Evolutionary conservation across 164 flowering plant genomes (phyloP).

Genomic region (Warburgia ugandensis): DNA sequence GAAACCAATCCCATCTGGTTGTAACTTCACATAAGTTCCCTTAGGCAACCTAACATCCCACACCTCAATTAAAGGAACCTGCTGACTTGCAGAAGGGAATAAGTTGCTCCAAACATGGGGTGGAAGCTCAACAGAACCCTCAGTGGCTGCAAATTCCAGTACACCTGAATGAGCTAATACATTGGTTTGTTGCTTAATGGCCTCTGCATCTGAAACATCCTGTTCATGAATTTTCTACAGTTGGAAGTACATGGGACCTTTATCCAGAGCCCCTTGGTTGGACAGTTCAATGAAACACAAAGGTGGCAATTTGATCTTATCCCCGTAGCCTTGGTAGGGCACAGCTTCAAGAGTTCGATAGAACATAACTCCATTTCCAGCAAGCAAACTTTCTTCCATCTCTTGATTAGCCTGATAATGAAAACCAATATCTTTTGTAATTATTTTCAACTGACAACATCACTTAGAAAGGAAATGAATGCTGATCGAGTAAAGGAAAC

Average conservation of each 20-base stretch:
- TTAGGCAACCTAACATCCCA: constrained; percentile 76
- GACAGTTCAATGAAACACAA: constrained; percentile 83
- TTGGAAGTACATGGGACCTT: constrained; percentile 83
- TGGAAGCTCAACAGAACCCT: constrained; percentile 74
- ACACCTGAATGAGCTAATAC: constrained; percentile 74
- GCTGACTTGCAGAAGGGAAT: constrained; percentile 25
- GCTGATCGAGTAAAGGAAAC: no score
- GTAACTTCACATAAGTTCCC: constrained; percentile 81
- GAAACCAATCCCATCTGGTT: constrained; percentile 59
- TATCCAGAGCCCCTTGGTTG: constrained; percentile 84
- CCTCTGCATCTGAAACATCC: constrained; percentile 14
- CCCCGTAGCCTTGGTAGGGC: constrained; percentile 68
- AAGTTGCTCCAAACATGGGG: constrained; percentile 81
- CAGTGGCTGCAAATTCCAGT: constrained; percentile 78
- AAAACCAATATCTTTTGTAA: no score
- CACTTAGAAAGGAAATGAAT: background rate
- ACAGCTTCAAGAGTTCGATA: constrained; percentile 55
- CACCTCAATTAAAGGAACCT: constrained; percentile 51
- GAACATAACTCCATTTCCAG: constrained; percentile 66
- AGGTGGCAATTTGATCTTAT: constrained; percentile 85
- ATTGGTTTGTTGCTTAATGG: constrained; percentile 18
- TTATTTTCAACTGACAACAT: no score
- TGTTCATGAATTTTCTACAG: constrained; percentile 47
- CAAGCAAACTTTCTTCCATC: constrained; percentile 49
- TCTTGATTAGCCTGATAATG: constrained; percentile 75